phyloP scores from a whole-genome alignment of 352 stramenopile species.

The Phytophthora cactorum region DNA sequence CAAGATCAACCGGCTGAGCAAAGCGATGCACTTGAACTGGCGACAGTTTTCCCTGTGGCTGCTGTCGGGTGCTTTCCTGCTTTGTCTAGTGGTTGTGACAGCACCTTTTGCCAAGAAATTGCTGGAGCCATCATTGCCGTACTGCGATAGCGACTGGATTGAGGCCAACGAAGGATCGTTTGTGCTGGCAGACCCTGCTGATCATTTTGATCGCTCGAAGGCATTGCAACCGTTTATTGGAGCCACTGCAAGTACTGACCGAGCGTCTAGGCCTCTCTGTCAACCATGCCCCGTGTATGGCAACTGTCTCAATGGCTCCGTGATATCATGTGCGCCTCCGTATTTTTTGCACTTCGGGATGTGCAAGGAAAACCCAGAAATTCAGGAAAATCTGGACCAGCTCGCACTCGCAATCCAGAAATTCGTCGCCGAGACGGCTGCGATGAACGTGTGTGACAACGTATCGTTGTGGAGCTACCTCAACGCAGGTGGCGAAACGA shows the following conservation, averaged over 20 bases:
- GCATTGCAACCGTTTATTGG: constrained; percentile 59
- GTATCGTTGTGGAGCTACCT: constrained; percentile 41
- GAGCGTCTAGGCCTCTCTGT: constrained; percentile 26
- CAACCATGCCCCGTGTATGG: constrained; percentile 69
- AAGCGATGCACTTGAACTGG: constrained; percentile 51
- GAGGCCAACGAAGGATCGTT: constrained; percentile 33
- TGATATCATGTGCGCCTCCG: constrained; percentile 53
- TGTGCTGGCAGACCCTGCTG: constrained; percentile 28
- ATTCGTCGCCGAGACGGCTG: constrained; percentile 48
- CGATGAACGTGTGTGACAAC: constrained; percentile 41
- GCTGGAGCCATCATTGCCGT: constrained; percentile 44
- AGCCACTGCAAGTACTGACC: constrained; percentile 15
- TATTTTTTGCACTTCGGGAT: constrained; percentile 54
- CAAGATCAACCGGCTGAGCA: constrained; percentile 37
- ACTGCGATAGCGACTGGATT: constrained; percentile 61
- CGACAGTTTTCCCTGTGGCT: constrained; percentile 48
- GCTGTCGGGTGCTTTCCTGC: constrained; percentile 31
- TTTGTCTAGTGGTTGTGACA: constrained; percentile 52
- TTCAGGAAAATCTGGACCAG: constrained; percentile 50
- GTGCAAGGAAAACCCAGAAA: constrained; percentile 64
- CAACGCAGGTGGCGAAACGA: neutral
- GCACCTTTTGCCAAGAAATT: constrained; percentile 48
- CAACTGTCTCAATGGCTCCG: constrained; percentile 55
- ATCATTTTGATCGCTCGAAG: constrained; percentile 49
- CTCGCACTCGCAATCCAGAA: constrained; percentile 56